Percentiles rank a stretch among this genome's conserved stretches.
Evolutionary conservation across 2,329 filamentous ascomycete species (phyloP).

Genomic region (Colletotrichum sublineola): DNA sequence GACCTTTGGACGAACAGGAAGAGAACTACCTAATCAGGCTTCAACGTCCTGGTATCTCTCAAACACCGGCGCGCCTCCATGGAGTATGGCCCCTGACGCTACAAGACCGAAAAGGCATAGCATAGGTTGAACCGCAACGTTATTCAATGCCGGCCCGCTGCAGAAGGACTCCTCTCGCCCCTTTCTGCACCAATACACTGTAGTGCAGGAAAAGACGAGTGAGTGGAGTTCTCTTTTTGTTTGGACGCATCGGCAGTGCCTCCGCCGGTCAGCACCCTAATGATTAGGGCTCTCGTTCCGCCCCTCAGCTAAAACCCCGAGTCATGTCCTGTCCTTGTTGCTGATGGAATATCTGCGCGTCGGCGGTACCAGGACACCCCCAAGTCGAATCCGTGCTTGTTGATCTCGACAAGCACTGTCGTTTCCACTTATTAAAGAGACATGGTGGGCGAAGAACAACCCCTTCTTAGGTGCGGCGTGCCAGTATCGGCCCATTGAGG

Average conservation of each 20-base stretch:
- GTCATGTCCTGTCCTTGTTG: constrained; percentile 21
- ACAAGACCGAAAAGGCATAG: constrained; percentile 16
- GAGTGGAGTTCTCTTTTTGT: background rate
- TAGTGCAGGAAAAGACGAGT: background rate
- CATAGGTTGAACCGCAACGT: constrained; percentile 16
- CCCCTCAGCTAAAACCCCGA: constrained; percentile 9
- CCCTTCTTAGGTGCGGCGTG: background rate
- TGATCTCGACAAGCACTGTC: constrained; percentile 15
- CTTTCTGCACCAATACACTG: background rate
- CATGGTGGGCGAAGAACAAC: constrained; percentile 12
- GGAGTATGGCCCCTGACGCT: background rate
- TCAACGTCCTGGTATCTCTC: constrained; percentile 20
- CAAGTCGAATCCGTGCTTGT: constrained; percentile 1
- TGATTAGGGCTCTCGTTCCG: constrained; percentile 7
- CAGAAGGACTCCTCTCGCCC: background rate
- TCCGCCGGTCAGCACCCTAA: constrained; percentile 8
- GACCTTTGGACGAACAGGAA: background rate
- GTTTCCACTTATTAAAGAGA: constrained; percentile 20
- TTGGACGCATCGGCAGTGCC: constrained; percentile 16
- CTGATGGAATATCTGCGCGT: background rate
- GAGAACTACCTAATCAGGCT: background rate
- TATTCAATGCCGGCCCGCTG: constrained; percentile 8
- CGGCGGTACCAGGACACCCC: constrained; percentile 18
- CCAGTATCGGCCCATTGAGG: constrained; percentile 12
- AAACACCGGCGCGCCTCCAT: constrained; percentile 22